Evolutionary conservation across 2,329 filamentous ascomycete genomes (phyloP), one percentile per base, ranked within the genome.

Genomic region (Teratosphaeria epicoccoides): DNA sequence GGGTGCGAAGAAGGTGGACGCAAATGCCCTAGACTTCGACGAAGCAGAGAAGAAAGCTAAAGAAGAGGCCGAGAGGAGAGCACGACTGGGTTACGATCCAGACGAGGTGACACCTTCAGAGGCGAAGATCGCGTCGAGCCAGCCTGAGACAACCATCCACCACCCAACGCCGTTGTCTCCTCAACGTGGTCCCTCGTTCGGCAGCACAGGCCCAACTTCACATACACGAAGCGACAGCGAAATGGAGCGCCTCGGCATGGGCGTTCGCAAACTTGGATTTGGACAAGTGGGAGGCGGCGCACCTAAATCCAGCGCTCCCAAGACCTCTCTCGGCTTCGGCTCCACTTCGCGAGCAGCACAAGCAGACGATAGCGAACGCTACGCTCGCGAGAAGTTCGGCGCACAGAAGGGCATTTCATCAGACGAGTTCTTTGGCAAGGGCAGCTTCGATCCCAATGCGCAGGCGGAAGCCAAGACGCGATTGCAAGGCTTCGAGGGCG

Each of bases 391-490:
- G 65, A 95, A 95, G 70, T 98, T 98, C 64, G 91, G 90, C 55
- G 72, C 71, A 43, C 93, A 98, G 69, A 97, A 97, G 76, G 87
- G 87, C 61, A 98, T 98, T 60, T 96, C 89, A 0, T 96, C 90
- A 0, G 93, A 98, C 68, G 93, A 98, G 68, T 98, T 95, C 77
- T 98, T 98, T 67, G 89, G 91, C 63, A 91, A 93, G 68, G 88
- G 89, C 49, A 74, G 80, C 51, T 97, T 84, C 70, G 90, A 98
- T 67, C 83, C 90, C 33, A 77, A 77, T 51, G 81, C 85, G 7
- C 85, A 93, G 66, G 77, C 82, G 49, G 91, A 96, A 73, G 91
- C 93, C 61, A 95, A 95, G 75, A 77, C 78, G 23, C 82, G 93
- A 40, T 79, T 98, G 50, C 84, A 88, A 73, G 87, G 89, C 46